A percentile compares a stretch with the other conserved stretches of the same genome.
Evolutionary conservation across 108 stramenopile genomes (phyloP).

Genomic region (Phaeodactylum tricornutum): DNA sequence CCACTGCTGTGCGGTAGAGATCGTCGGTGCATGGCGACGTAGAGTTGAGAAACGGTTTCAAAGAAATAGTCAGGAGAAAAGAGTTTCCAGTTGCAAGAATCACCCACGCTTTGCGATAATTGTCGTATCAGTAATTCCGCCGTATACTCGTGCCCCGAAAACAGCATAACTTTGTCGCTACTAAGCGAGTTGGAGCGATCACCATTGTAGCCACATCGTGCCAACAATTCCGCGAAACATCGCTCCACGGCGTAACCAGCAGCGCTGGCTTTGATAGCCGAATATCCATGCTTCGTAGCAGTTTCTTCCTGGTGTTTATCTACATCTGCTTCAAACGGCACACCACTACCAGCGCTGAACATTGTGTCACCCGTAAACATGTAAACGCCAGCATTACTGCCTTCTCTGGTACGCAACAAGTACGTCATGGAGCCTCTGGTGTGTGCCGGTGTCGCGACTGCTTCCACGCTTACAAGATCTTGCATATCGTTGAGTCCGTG

Average conservation of each 20-base stretch:
- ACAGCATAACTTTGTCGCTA: constrained; percentile 34
- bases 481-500: constrained; percentile 56
- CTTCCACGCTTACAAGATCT: constrained; percentile 53
- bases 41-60: constrained; percentile 65
- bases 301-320: constrained; percentile 30
- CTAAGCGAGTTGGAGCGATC: constrained; percentile 1
- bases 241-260: constrained; percentile 57
- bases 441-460: constrained; percentile 58
- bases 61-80: constrained; percentile 61
- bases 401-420: constrained; percentile 32
- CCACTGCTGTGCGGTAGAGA: constrained; percentile 47
- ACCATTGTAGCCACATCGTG: constrained; percentile 14
- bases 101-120: constrained; percentile 18
- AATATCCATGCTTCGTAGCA: constrained; percentile 21
- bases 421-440: constrained; percentile 76
- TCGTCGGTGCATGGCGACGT: constrained; percentile 60
- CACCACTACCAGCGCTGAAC: constrained; percentile 69
- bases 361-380: constrained; percentile 80
- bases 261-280: constrained; percentile 21
- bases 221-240: constrained; percentile 70
- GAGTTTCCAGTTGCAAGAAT: constrained; percentile 39
- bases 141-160: constrained; percentile 85
- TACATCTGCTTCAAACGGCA: constrained; percentile 72
- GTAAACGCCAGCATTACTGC: constrained; percentile 21
- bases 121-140: constrained; percentile 55